Evolutionary conservation across 2,329 filamentous ascomycete genomes (phyloP).

Genomic region (Graphium sp.): DNA sequence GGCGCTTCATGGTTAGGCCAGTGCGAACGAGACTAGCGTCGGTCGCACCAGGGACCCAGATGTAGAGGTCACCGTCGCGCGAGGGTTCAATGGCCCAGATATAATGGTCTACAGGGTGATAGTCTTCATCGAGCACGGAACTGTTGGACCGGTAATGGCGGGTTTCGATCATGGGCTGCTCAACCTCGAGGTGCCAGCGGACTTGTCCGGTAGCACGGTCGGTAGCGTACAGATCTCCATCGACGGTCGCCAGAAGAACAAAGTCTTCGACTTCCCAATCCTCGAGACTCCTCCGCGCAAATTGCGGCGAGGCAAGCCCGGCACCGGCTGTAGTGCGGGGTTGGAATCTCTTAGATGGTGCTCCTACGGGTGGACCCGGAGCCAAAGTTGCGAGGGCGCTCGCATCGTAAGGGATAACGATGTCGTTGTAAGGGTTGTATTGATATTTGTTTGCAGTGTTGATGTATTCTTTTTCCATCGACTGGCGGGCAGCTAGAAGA

Average conservation of each 20-base stretch:
- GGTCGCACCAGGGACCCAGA: slow-evolving; percentile 53
- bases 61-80: slow-evolving; percentile 71
- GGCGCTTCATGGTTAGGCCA: slow-evolving; percentile 62
- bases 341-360: slow-evolving; percentile 53
- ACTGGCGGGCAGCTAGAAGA: too few species aligned
- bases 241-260: slow-evolving; percentile 98
- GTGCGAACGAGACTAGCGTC: slow-evolving; percentile 45
- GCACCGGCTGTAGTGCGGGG: slow-evolving; percentile 39
- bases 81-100: slow-evolving; percentile 92
- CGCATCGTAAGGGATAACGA: slow-evolving; percentile 47
- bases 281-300: slow-evolving; percentile 94
- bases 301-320: slow-evolving; percentile 65
- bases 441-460: slow-evolving; percentile 15
- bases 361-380: slow-evolving; percentile 92
- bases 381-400: slow-evolving; percentile 95
- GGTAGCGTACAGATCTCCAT: slow-evolving; percentile 85
- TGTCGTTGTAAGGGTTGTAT: slow-evolving; percentile 14
- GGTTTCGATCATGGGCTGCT: slow-evolving; percentile 81
- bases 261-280: slow-evolving; percentile 99
- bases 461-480: slow-evolving; percentile 11
- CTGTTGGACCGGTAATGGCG: slow-evolving; percentile 59
- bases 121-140: slow-evolving; percentile 41
- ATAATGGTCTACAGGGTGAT: slow-evolving; percentile 61
- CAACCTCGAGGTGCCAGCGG: slow-evolving; percentile 72
- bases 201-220: slow-evolving; percentile 73